Percentiles rank a stretch among this genome's conserved stretches.
Conservation (phyloP, 192 early-diverging fungal species). For the Backusella mclennaniae region DNA sequence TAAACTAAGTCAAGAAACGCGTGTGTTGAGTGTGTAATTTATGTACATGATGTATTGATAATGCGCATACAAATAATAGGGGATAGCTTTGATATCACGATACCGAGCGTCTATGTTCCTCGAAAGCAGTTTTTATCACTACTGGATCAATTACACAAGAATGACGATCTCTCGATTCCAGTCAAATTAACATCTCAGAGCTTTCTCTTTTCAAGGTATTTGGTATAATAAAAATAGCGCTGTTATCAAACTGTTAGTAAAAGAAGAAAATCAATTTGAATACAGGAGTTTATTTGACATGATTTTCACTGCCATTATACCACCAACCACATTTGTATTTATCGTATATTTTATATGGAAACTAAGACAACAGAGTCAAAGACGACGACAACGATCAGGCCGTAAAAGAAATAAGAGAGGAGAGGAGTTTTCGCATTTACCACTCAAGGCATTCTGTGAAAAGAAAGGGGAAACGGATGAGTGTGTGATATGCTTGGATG, state of each 20-base stretch:
- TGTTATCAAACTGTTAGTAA: neutral
- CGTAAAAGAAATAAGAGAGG: neutral
- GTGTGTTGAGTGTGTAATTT: neutral
- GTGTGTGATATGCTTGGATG: slow-evolving; percentile 93
- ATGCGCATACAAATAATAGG: slow-evolving; percentile 38
- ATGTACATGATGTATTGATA: neutral
- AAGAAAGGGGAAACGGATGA: slow-evolving; percentile 71
- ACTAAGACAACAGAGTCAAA: slow-evolving; percentile 63
- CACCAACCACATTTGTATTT: neutral
- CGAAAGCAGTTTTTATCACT: slow-evolving; percentile 65
- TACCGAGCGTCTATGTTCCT: slow-evolving; percentile 88
- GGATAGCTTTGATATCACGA: slow-evolving; percentile 78
- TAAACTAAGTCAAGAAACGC: slow-evolving; percentile 20
- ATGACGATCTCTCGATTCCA: slow-evolving; percentile 15
- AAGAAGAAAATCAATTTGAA: neutral
- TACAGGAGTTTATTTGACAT: slow-evolving; percentile 69
- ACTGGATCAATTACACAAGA: slow-evolving; percentile 24
- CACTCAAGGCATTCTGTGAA: slow-evolving; percentile 59
- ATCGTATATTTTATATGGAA: slow-evolving; percentile 65
- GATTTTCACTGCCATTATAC: slow-evolving; percentile 61
- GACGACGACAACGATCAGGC: neutral
- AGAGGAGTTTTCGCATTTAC: slow-evolving; percentile 68
- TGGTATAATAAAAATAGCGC: slow-evolving; percentile 11
- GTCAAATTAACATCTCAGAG: slow-evolving; percentile 30
- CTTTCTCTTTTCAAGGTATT: slow-evolving; percentile 11